These are phyloP conservation scores for Murraya paniculata DNA, from an alignment of 345 rosid genomes.

Conservation along the genomic window DNA sequence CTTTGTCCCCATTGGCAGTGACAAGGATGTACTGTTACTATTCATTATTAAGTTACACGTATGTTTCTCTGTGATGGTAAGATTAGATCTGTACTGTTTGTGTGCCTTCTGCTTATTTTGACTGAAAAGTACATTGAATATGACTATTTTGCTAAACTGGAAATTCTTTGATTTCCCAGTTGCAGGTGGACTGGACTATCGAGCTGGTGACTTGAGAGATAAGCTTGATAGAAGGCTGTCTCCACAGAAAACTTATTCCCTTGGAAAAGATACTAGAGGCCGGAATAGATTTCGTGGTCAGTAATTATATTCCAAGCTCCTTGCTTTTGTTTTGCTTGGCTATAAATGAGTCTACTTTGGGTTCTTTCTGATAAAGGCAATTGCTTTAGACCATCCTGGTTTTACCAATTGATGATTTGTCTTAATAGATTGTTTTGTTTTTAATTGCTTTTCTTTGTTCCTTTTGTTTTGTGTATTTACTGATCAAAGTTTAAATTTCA, in stretches of 20 bases:
- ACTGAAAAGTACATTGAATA: slow-evolving; percentile 15
- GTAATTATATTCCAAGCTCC: slow-evolving; percentile 18
- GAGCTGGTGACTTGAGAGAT: slow-evolving; percentile 75
- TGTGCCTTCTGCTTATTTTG: slow-evolving; percentile 28
- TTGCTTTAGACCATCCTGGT: not conserved
- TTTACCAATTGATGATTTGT: slow-evolving; percentile 6
- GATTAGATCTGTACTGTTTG: slow-evolving; percentile 32
- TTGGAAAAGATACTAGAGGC: slow-evolving; percentile 47
- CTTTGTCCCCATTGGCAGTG: slow-evolving; percentile 49
- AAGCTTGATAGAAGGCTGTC: slow-evolving; percentile 75
- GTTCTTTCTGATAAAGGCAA: not conserved
- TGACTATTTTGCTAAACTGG: slow-evolving; percentile 26
- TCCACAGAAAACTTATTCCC: slow-evolving; percentile 56
- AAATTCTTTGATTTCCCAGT: slow-evolving; percentile 22
- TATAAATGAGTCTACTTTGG: not conserved
- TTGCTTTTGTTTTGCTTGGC: not conserved
- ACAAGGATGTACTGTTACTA: slow-evolving; percentile 51
- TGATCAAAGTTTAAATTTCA: slow-evolving; percentile 36
- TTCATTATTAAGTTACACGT: slow-evolving; percentile 51
- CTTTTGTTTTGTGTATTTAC: slow-evolving; percentile 11
- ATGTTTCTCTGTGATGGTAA: slow-evolving; percentile 49
- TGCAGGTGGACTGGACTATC: slow-evolving; percentile 62
- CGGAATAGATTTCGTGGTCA: slow-evolving; percentile 48
- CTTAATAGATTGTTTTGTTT: not conserved
- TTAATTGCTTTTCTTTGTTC: slow-evolving; percentile 6